A percentile compares a stretch with the other conserved stretches of the same genome.
Conservation (phyloP, 2,329 filamentous ascomycete species). For the Amauroascus verrucosus region DNA sequence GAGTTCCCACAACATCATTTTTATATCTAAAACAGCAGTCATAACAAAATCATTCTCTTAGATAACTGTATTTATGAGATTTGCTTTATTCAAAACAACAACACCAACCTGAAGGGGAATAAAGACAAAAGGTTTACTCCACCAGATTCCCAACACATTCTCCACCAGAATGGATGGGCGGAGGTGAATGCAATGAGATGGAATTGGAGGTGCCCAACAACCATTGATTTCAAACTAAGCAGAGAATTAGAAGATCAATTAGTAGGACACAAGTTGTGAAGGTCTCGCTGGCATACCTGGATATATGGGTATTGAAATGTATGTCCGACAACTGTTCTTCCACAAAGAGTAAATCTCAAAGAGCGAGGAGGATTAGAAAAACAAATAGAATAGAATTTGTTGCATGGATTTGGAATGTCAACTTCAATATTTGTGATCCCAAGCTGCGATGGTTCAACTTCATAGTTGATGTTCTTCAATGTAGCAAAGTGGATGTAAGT, state of each 20-base stretch:
- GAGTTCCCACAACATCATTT: neutral
- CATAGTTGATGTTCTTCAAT: conserved; percentile 12
- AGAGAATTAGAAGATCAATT: neutral
- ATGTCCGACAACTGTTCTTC: neutral
- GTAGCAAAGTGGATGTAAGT: conserved; percentile 14
- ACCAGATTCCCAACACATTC: conserved; percentile 16
- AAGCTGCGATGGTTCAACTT: neutral
- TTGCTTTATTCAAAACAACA: conserved; percentile 1
- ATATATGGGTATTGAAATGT: conserved; percentile 11
- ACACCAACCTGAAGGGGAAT: conserved; percentile 9
- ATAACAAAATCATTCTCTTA: neutral
- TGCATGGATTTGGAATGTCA: neutral
- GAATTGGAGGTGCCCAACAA: conserved; percentile 9
- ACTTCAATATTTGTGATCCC: conserved; percentile 6
- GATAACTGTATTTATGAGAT: conserved; percentile 3
- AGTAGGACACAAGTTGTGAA: neutral
- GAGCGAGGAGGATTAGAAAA: conserved; percentile 5
- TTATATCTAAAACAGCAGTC: neutral
- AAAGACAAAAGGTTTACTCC: conserved; percentile 9
- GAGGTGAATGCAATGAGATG: conserved; percentile 3
- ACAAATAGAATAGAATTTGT: conserved; percentile 3
- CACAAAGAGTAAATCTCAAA: conserved; percentile 9
- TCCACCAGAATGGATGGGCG: conserved; percentile 8
- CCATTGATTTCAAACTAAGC: conserved; percentile 12
- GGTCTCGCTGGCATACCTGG: conserved; percentile 4